phyloP scores from a whole-genome alignment of 495 filamentous ascomycete genomes.

The Talaromyces wortmannii region DNA sequence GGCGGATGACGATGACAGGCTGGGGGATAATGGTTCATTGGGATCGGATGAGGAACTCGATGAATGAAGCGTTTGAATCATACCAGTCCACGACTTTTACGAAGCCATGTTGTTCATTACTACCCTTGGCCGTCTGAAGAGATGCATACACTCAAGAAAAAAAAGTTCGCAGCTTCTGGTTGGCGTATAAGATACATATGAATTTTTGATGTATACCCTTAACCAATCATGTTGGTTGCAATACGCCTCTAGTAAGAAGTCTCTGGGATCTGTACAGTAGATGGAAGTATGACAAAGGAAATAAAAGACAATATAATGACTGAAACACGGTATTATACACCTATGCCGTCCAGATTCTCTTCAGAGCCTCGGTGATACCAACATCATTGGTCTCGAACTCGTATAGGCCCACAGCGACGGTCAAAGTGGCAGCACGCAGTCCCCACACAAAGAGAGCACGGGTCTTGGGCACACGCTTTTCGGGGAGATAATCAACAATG shows the following conservation, averaged over 20 bases:
- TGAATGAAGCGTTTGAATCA: background rate
- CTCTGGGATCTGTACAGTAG: slow-evolving; percentile 2
- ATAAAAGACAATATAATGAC: slow-evolving; percentile 2
- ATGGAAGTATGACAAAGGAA: slow-evolving; percentile 1
- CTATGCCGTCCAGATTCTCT: slow-evolving; percentile 76
- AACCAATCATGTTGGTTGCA: background rate
- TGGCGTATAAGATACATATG: too few relatives aligned
- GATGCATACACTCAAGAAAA: too few relatives aligned
- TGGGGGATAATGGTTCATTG: slow-evolving; percentile 10
- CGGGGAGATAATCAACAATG: slow-evolving; percentile 88
- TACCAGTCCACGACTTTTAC: background rate
- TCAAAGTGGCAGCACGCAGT: slow-evolving; percentile 68
- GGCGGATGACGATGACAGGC: slow-evolving; percentile 47
- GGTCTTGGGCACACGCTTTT: slow-evolving; percentile 57
- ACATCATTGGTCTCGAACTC: slow-evolving; percentile 99
- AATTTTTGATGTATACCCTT: background rate
- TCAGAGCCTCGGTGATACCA: slow-evolving; percentile 81
- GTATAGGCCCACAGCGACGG: slow-evolving; percentile 84
- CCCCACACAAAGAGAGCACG: slow-evolving; percentile 63
- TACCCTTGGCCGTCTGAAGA: too few relatives aligned
- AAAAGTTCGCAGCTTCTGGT: too few relatives aligned
- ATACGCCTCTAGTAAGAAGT: background rate
- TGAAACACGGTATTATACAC: slow-evolving; percentile 4
- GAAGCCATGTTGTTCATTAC: background rate
- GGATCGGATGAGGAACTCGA: slow-evolving; percentile 23